Evolutionary conservation across 768 basidiomycete species (phyloP).

Genomic region (Gloeostereum incarnatum): DNA sequence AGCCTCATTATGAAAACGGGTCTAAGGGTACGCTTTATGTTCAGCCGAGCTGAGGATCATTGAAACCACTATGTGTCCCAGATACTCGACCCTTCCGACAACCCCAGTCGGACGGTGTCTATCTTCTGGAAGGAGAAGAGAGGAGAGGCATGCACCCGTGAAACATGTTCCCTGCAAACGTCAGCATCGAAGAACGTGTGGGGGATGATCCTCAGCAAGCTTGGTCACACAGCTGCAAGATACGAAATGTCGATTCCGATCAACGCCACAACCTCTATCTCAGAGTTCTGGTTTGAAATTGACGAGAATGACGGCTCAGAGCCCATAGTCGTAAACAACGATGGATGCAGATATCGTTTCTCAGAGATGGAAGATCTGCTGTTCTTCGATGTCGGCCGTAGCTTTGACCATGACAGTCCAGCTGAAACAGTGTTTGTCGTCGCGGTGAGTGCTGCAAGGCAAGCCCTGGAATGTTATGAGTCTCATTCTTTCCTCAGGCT

Average conservation of each 20-base stretch:
- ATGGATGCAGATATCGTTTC: slow-evolving; percentile 33
- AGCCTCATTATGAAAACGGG: slow-evolving; percentile 28
- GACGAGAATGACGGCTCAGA: slow-evolving; percentile 33
- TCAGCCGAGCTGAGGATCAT: not conserved
- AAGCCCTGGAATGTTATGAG: too few relatives aligned
- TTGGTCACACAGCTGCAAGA: slow-evolving; percentile 18
- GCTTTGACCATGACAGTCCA: not conserved
- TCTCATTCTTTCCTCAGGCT: too few relatives aligned
- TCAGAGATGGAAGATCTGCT: slow-evolving; percentile 30
- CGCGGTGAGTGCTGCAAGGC: too few relatives aligned
- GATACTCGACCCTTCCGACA: not conserved
- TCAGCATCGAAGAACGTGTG: not conserved
- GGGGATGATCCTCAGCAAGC: too few relatives aligned
- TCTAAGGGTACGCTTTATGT: slow-evolving; percentile 22
- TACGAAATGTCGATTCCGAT: slow-evolving; percentile 36
- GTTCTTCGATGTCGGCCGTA: slow-evolving; percentile 18
- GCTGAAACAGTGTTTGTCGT: not conserved
- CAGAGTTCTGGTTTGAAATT: slow-evolving; percentile 41
- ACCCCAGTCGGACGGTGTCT: not conserved
- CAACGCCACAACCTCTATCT: slow-evolving; percentile 27
- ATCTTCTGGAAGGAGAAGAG: slow-evolving; percentile 1
- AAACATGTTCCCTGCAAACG: slow-evolving; percentile 1
- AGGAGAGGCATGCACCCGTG: slow-evolving; percentile 1
- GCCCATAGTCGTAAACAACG: slow-evolving; percentile 27
- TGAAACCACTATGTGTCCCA: not conserved